Percentiles rank a stretch among this genome's conserved stretches.
phyloP scores from a whole-genome alignment of 495 filamentous ascomycete species.

The Tuber melanosporum region DNA sequence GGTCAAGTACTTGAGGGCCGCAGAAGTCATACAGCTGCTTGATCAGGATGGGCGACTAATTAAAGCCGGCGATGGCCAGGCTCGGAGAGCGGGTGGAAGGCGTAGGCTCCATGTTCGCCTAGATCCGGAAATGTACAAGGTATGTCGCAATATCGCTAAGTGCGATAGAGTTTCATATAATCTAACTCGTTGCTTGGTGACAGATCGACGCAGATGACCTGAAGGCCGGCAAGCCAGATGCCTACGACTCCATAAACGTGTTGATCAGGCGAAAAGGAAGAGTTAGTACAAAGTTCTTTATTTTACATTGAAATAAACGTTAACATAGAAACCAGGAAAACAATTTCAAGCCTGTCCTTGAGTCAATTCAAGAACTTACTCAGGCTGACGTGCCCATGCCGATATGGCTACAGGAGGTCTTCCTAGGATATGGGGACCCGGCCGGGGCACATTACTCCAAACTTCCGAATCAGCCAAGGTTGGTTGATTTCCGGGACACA shows the following conservation, averaged over 20 bases:
- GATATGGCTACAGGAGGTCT: conserved; percentile 91
- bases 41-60: conserved; percentile 80
- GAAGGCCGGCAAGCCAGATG: conserved; percentile 59
- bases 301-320: conserved; percentile 3
- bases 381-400: conserved; percentile 81
- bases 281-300: conserved; percentile 11
- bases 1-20: conserved; percentile 67
- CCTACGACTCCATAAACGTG: conserved; percentile 83
- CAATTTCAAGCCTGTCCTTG: conserved; percentile 91
- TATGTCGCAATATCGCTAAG: conserved; percentile 16
- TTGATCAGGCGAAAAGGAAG: conserved; percentile 74
- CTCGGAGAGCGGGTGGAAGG: conserved; percentile 53
- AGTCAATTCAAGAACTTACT: conserved; percentile 80
- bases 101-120: conserved; percentile 73
- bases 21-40: conserved; percentile 78
- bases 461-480: conserved; percentile 66
- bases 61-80: conserved; percentile 46
- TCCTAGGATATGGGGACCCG: conserved; percentile 92
- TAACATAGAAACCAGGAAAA: conserved; percentile 56
- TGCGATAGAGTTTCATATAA: conserved; percentile 7
- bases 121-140: conserved; percentile 70
- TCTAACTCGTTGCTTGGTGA: conserved; percentile 17
- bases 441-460: conserved; percentile 77
- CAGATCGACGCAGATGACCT: conserved; percentile 59
- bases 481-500: conserved; percentile 85